These are phyloP conservation scores for Spongispora temasekensis DNA, from an alignment of 1,284 basidiomycete genomes.

Conservation along the genomic window DNA sequence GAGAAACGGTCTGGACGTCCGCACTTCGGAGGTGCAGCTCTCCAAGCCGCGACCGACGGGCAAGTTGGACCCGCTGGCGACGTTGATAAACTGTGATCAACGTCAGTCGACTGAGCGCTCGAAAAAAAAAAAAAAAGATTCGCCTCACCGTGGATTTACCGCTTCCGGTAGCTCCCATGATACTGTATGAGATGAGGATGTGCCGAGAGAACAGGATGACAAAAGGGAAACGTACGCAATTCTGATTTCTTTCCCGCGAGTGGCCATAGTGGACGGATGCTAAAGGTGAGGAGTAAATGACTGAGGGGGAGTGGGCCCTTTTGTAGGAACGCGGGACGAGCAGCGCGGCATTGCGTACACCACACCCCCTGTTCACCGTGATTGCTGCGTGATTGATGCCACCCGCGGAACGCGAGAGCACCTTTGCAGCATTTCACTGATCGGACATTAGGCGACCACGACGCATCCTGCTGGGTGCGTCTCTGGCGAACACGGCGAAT, in stretches of 20 bases:
- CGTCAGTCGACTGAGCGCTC: not conserved
- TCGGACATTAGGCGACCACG: slow-evolving; percentile 31
- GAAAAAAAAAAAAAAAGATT: not conserved
- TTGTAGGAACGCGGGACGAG: not conserved
- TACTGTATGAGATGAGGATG: slow-evolving; percentile 28
- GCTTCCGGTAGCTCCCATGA: slow-evolving; percentile 48
- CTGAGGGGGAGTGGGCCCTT: not conserved
- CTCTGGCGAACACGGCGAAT: slow-evolving; percentile 21
- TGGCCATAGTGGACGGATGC: slow-evolving; percentile 22
- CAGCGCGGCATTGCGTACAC: slow-evolving; percentile 7
- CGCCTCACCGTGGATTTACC: slow-evolving; percentile 44
- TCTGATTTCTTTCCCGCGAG: slow-evolving; percentile 32
- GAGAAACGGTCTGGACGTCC: slow-evolving; percentile 34
- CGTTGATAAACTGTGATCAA: slow-evolving; percentile 36
- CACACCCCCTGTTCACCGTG: slow-evolving; percentile 22
- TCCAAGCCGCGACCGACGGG: slow-evolving; percentile 37
- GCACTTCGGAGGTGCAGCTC: slow-evolving; percentile 39
- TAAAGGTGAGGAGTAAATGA: not conserved
- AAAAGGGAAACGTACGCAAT: slow-evolving; percentile 33
- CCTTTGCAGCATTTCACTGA: slow-evolving; percentile 27
- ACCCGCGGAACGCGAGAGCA: slow-evolving; percentile 7
- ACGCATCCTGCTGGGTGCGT: slow-evolving; percentile 25
- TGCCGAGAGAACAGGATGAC: not conserved
- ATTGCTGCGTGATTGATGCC: slow-evolving; percentile 3
- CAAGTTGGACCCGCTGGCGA: slow-evolving; percentile 36